Evolutionary conservation across 768 basidiomycete species (phyloP), one percentile per base, ranked within the genome.

Genomic region (Galerina sulciceps): DNA sequence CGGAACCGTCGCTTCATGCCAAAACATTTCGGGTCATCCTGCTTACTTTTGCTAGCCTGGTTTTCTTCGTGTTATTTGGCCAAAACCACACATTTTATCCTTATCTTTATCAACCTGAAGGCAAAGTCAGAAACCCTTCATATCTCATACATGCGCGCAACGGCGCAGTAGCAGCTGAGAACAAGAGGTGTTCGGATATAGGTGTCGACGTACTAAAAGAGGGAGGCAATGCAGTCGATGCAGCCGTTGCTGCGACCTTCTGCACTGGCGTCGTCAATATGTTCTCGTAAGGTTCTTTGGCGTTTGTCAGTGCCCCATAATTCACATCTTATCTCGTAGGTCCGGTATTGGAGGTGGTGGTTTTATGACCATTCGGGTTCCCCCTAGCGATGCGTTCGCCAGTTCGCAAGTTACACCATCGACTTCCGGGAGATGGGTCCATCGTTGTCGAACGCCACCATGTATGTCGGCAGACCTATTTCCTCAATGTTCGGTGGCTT

Each of bases 391-490:
- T 34, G 63, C 76, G 1, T 75, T 74, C 31, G 72, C 65, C 6
- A 60, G 69, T 11, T 90, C 90, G 35, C 79, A 88, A 65, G 87
- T 88, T 89, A 80, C 70, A 84, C 82, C 11, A 81, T 98, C 49
- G 93, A 98, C 75, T 98, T 93, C 70, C 85, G 96, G 42, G 96
- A 98, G 73, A 88, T 85, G 0, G 93, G 91, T 1, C 94, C 96
- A 0, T 82, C 81, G 0, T 72, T 84, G 35, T 79, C 94, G 5
- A 90, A 89, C 67, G 71, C 78, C 40, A 86, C 86, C 4, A 98
- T 98, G 95, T 98, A 85, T 73, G 66, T 74, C 35, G 73, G 79
- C 11, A 71, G 86, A 42, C 79, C 90, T 2, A 62, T 70, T 4
- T 74, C 79, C 2, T 79, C 93, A 15, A 77, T 66, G 57, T 85